Evolutionary conservation across 768 basidiomycete species (phyloP), one percentile per base, ranked within the genome.

Genomic region (Coprinopsis marcescibilis): DNA sequence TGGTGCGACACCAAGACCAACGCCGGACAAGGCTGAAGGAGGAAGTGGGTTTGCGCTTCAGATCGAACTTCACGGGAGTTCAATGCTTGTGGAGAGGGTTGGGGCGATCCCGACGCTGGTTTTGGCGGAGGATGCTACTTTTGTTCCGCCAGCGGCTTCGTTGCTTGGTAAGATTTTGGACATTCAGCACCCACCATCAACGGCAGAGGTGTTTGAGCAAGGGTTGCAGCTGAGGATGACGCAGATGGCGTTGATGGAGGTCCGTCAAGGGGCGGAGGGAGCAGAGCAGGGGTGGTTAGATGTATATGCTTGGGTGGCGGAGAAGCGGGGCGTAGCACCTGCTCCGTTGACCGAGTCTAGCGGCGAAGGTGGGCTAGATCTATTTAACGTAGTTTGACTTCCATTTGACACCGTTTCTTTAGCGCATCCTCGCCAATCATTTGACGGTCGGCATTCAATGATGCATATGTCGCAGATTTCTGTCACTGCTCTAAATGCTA

Each of bases 211-310:
- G 10, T 86, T 96, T 52, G 88, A 88, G 57, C 73, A 84, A 44
- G 83, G 86, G 15, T 67, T 96, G 36, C 87, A 96, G 62, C 63
- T 97, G 25, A 73, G 92, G 24, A 88, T 95, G 77, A 88, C 92
- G 0, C 83, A 89, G 58, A 81, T 85, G 39, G 80, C 83, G 4
- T 66, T 97, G 40, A 75, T 76, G 14, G 96, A 98, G 65, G 77
- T 83, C 27, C 75, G 87, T 14, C 85, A 92, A 29, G 95, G 96
- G 0, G 75, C 91, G 0, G 90, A 94, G 55, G 78, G 81, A 32
- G 93, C 92, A 0, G 83, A 86, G 51, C 66, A 69, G 14, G 82
- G 80, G 47, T 93, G 91, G 79, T 69, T 91, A 13, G 89, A 91
- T 21, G 75, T 91, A 6, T 95, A 94, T 61, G 68, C 77, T 3